Percentiles rank a stretch among this genome's conserved stretches.
Evolutionary conservation across 805 yeast species (phyloP).

Genomic region (Lipomyces mesembrius): DNA sequence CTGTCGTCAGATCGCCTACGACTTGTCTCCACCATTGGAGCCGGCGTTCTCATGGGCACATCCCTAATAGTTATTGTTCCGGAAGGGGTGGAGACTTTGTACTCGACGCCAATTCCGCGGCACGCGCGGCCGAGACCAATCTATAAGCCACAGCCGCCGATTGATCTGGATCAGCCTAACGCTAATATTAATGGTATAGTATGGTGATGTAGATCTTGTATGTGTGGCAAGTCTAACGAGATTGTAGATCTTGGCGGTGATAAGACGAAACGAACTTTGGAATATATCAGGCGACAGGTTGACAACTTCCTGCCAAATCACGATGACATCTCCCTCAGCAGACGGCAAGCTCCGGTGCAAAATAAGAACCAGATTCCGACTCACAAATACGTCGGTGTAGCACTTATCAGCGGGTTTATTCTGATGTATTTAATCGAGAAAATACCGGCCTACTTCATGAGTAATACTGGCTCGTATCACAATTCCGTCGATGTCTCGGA

Average conservation of each 20-base stretch:
- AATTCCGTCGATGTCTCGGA: slow-evolving; percentile 42
- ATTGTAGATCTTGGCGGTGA: background rate
- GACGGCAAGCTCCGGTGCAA: background rate
- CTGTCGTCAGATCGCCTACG: slow-evolving; percentile 46
- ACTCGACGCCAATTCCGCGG: slow-evolving; percentile 33
- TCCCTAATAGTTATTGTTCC: slow-evolving; percentile 65
- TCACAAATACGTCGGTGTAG: slow-evolving; percentile 50
- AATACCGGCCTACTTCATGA: slow-evolving; percentile 39
- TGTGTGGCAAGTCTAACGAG: background rate
- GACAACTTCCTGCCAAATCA: background rate
- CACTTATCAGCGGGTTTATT: slow-evolving; percentile 59
- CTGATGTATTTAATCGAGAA: slow-evolving; percentile 59
- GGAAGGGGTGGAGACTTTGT: slow-evolving; percentile 61
- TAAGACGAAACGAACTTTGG: slow-evolving; percentile 1
- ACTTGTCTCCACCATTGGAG: slow-evolving; percentile 56
- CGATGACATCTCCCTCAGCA: background rate
- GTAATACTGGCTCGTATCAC: slow-evolving; percentile 12
- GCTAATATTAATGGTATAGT: background rate
- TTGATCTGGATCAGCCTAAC: slow-evolving; percentile 9
- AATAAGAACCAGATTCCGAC: slow-evolving; percentile 2
- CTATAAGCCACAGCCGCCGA: slow-evolving; percentile 17
- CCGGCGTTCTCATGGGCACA: slow-evolving; percentile 66
- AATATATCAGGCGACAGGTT: background rate
- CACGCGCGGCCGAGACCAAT: slow-evolving; percentile 22
- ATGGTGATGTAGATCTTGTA: background rate